Conservation (phyloP, 495 filamentous ascomycete genomes). For the Aspergillus egyptiacus region DNA sequence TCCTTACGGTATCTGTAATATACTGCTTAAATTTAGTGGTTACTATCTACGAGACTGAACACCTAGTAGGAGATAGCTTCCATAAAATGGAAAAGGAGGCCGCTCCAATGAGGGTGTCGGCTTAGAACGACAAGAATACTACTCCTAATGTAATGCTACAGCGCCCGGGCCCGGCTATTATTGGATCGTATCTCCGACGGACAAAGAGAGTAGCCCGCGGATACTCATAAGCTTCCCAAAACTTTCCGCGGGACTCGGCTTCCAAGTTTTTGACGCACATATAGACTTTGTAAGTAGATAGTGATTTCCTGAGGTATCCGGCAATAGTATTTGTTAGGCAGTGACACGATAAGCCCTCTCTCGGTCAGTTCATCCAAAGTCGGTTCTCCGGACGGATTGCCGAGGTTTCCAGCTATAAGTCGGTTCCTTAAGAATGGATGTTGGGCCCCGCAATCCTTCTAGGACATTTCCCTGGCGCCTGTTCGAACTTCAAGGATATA, state of each 20-base stretch:
- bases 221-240: slow-evolving; percentile 1
- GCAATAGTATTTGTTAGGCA: no score
- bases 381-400: slow-evolving; percentile 9
- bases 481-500: no score
- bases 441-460: no score
- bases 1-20: no score
- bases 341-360: no score
- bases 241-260: slow-evolving; percentile 13
- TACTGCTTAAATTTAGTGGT: not conserved
- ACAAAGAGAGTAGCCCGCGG: slow-evolving; percentile 7
- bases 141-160: no score
- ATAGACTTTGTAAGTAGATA: no score
- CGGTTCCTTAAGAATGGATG: not conserved
- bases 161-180: no score
- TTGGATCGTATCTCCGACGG: slow-evolving; percentile 14
- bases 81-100: not conserved
- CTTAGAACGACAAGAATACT: not conserved
- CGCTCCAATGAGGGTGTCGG: not conserved
- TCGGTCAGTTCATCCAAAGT: not conserved
- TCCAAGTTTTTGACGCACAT: not conserved
- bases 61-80: not conserved
- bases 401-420: slow-evolving; percentile 8
- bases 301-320: no score
- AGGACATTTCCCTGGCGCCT: no score
- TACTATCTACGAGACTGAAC: not conserved